Base-by-base conservation (phyloP, 257 asterid genomes). In the Solanum pimpinellifolium region DNA sequence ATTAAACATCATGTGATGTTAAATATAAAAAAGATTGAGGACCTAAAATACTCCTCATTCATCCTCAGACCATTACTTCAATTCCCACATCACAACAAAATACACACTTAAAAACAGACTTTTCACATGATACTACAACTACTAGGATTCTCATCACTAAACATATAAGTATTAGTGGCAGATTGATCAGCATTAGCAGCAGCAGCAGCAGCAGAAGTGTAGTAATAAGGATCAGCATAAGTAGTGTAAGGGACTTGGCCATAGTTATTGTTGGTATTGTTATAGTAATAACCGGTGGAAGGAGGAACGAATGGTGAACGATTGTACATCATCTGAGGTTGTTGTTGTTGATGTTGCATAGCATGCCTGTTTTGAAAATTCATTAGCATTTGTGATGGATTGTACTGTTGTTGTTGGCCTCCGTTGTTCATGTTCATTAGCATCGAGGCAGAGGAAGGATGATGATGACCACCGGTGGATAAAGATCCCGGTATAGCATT, bases 41-140 rank as follows among this genome's bases (percentile, higher is more conserved):
- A 70, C 77, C 46, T 65, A 65, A 65, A 84, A 66, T 31, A 84
- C 77, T 39, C 87, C 80, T 86, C 87, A 69, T 86, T 86, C 87
- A 69, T 46, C 41, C 49, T 21, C 23, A 86, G 84, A 73, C 83
- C 87, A 86, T 14, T 31, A 66, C 87, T 84, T 49, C 87, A 37
- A 72, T 86, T 49, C 87, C 83, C 87, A 86, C 84, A 86, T 72
- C n/a, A 86, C 84, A 86, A 86, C 88, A 86, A 72, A 86, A 86
- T 77, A 86, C 33, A 86, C 14, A 72, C 10, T 20, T 20, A 33
- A 12, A 47, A 86, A 6, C 41, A 11, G 81, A 69, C 78, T 91
- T 91, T 91, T 91, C 87, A 96, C 98, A 96, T 93, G 62, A 96
- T 76, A 11, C 95, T 90, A 86, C 98, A 94, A 82, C 93, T 90